Evolutionary conservation across 2,329 filamentous ascomycete genomes (phyloP).

Genomic region (Periconia macrospinosa): DNA sequence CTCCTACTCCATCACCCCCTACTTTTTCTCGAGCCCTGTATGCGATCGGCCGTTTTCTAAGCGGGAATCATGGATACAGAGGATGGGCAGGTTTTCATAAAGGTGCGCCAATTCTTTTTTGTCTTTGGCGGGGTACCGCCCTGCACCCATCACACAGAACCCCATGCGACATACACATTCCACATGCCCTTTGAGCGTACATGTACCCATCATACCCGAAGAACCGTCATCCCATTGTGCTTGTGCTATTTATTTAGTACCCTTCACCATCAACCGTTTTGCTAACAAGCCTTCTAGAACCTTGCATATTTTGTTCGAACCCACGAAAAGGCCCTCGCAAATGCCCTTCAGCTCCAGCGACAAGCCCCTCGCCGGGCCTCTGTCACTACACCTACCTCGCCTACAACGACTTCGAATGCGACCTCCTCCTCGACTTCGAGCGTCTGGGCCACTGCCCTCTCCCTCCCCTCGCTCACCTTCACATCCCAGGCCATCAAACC

Average conservation of each 20-base stretch:
- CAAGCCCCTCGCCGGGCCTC: conserved; percentile 62
- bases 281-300: conserved; percentile 64
- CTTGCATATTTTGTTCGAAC: conserved; percentile 94
- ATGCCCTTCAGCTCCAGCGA: conserved; percentile 84
- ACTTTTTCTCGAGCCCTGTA: conserved; percentile 27
- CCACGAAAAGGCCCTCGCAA: conserved; percentile 95
- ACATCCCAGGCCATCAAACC: conserved; percentile 84
- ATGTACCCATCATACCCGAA: conserved; percentile 3
- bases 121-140: conserved; percentile 2
- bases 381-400: conserved; percentile 42
- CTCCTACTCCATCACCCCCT: not conserved
- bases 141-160: not conserved
- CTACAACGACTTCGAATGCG: conserved; percentile 41
- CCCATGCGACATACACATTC: not conserved
- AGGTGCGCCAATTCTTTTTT: conserved; percentile 56
- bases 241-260: not conserved
- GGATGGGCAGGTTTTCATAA: conserved; percentile 88
- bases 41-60: conserved; percentile 34
- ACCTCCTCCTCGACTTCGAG: conserved; percentile 65
- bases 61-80: conserved; percentile 71
- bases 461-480: conserved; percentile 82
- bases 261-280: not conserved
- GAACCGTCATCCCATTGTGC: not conserved
- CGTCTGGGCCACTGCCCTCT: conserved; percentile 78
- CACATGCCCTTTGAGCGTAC: conserved; percentile 1